Evolutionary conservation across 1,284 basidiomycete species (phyloP).

Genomic region (Boletus mariae): DNA sequence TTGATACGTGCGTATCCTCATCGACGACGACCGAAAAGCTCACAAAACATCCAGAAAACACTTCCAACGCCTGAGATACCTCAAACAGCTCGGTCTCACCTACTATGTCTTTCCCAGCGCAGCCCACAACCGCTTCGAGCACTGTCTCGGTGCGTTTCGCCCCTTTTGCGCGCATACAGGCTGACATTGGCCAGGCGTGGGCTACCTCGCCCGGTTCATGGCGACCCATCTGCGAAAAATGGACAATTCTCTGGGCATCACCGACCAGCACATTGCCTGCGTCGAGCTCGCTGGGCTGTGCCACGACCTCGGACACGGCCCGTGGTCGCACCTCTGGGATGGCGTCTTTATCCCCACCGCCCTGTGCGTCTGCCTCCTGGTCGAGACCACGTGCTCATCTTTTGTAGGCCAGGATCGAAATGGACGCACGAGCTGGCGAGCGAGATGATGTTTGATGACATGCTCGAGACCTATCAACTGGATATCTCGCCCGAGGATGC

Average conservation of each 20-base stretch:
- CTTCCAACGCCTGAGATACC: slow-evolving; percentile 67
- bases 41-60: slow-evolving; percentile 46
- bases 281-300: slow-evolving; percentile 55
- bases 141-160: slow-evolving; percentile 55
- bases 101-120: slow-evolving; percentile 74
- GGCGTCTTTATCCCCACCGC: slow-evolving; percentile 47
- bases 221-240: slow-evolving; percentile 51
- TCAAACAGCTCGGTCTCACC: slow-evolving; percentile 76
- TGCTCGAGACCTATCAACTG: slow-evolving; percentile 43
- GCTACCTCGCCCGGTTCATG: slow-evolving; percentile 61
- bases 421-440: slow-evolving; percentile 58
- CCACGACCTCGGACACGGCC: slow-evolving; percentile 58
- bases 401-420: slow-evolving; percentile 20
- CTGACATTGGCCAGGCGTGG: slow-evolving; percentile 50
- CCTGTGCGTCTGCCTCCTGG: slow-evolving; percentile 34
- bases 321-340: slow-evolving; percentile 62
- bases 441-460: slow-evolving; percentile 58
- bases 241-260: slow-evolving; percentile 63
- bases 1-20: slow-evolving; percentile 38
- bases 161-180: background rate
- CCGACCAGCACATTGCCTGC: slow-evolving; percentile 48
- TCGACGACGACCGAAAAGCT: background rate
- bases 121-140: slow-evolving; percentile 76
- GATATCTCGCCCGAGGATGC: slow-evolving; percentile 38
- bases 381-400: background rate